Percentiles rank a stretch among this genome's conserved stretches.
phyloP scores from a whole-genome alignment of 1,284 basidiomycete genomes.

The Naganishia sp. region DNA sequence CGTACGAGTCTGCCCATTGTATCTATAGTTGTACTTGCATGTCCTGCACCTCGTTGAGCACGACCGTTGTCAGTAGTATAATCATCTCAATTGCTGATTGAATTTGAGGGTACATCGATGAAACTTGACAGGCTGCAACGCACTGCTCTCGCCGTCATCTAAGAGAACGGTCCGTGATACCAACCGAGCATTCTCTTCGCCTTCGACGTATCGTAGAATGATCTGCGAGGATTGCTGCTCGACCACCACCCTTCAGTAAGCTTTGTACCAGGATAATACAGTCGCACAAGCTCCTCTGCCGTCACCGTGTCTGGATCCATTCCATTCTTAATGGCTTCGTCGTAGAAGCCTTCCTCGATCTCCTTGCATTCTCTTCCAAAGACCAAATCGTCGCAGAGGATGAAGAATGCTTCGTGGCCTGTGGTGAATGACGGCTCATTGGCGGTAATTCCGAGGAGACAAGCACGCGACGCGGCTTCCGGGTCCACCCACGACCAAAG shows the following conservation, averaged over 20 bases:
- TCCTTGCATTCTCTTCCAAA: constrained; percentile 26
- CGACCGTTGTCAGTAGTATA: background rate
- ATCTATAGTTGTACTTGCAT: constrained; percentile 9
- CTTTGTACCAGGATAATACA: constrained; percentile 39
- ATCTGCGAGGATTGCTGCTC: constrained; percentile 35
- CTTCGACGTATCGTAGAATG: constrained; percentile 47
- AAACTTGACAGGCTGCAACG: background rate
- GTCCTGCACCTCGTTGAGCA: background rate
- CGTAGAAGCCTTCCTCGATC: constrained; percentile 30
- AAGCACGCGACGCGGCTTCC: constrained; percentile 44
- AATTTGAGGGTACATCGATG: background rate
- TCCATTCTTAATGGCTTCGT: constrained; percentile 37
- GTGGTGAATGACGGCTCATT: constrained; percentile 38
- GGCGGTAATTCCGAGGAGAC: constrained; percentile 44
- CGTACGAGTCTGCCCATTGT: constrained; percentile 2
- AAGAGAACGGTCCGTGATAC: constrained; percentile 41
- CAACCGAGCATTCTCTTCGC: constrained; percentile 52
- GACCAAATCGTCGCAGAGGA: constrained; percentile 38
- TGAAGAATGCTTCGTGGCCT: constrained; percentile 53
- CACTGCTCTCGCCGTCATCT: background rate
- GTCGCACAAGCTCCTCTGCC: constrained; percentile 38
- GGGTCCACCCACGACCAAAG: constrained; percentile 48
- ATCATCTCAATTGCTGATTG: background rate
- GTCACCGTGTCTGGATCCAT: constrained; percentile 33
- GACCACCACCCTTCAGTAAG: constrained; percentile 40